Evolutionary conservation across 257 asterid genomes (phyloP), one percentile per base, ranked within the genome.

Genomic region (Mentha longifolia): DNA sequence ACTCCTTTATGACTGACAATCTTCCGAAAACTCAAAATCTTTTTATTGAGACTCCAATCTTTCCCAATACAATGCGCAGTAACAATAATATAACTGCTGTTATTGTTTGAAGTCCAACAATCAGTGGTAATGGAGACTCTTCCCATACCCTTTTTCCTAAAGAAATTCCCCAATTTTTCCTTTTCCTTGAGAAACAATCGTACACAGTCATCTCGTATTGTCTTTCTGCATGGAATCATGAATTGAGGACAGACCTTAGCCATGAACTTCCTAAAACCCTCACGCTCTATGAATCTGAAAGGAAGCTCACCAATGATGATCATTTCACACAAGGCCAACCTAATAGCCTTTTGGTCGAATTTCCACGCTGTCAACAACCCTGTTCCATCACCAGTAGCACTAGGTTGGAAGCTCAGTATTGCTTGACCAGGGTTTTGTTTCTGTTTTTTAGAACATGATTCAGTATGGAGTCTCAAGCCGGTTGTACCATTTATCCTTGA

Each of bases 261-360:
- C 11, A 57, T 14, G 16, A 22, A 57, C n/a, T 14, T 57, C 33
- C 3, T 57, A 20, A 57, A 57, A 5, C 63, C 63, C 6, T 57
- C 39, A 3, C 37, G 33, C 14, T 57, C 63, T 2, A 57, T 37
- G 10, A 57, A 57, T 57, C 2, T 57, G 41, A 57, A 57, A 2
- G 63, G 39, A 9, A 57, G 63, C 63, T 57, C 63, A 11, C 25
- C 63, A 25, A 57, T 1, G 4, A 57, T 57, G 6, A 57, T 57
- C 63, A 57, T 57, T 12, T 57, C 63, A 57, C 37, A 57, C 39
- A 57, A 57, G 5, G 39, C 39, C 11, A 57, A 7, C 41, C 41
- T 57, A 11, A 9, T 41, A 2, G 5, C 63, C 16, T 22, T 57
- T 7, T 0, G 41, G 7, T 57, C 63, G 25, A 20, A 57, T 22